Evolutionary conservation across 768 basidiomycete species (phyloP), one percentile per base, ranked within the genome.

Genomic region (Agrocybe pediades): DNA sequence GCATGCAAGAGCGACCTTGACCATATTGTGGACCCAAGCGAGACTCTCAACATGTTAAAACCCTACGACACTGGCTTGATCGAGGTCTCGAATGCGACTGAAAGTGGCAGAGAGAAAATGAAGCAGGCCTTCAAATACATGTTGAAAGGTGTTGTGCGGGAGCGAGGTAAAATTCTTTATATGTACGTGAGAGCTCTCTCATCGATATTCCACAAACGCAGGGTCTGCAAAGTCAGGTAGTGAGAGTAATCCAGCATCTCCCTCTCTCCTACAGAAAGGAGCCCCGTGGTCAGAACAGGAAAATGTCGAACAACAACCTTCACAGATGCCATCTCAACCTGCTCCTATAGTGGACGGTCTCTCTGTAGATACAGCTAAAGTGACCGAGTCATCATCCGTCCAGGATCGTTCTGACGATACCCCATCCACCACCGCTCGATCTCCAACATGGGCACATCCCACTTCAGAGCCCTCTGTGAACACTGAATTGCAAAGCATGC

Each of bases 1-100:
- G 92, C 91, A 3, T 93, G 94, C 74, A 98, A 97, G 68, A 86
- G 87, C 5, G 91, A 96, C 64, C 72, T 88, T 17, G 75, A 76
- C 17, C 74, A 73, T 33, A 73, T 73, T 36, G 75, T 92, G n/a
- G 78, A 87, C 58, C 83, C 87, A 9, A 70, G 75, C 49, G 70
- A 69, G 43, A 85, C 83, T 3, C 60, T 74, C 19, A 72, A 69
- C 17, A 66, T 86, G 39, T 74, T 88, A 39, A 71, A 78, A 27
- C 71, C 74, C 27, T 88, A 88, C 67, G 87, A 91, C 60, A 83
- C 87, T 7, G 91, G 92, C 8, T 70, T 97, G 24, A 84, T 94
- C 9, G 87, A 91, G 67, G 87, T 92, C 2, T 81, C 85, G 3
- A 79, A 72, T 41, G 66, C 70, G 6, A 73, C 75, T 20, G 82